Evolutionary conservation across 2,329 filamentous ascomycete species (phyloP).

Genomic region (Sporothrix euskadiensis): DNA sequence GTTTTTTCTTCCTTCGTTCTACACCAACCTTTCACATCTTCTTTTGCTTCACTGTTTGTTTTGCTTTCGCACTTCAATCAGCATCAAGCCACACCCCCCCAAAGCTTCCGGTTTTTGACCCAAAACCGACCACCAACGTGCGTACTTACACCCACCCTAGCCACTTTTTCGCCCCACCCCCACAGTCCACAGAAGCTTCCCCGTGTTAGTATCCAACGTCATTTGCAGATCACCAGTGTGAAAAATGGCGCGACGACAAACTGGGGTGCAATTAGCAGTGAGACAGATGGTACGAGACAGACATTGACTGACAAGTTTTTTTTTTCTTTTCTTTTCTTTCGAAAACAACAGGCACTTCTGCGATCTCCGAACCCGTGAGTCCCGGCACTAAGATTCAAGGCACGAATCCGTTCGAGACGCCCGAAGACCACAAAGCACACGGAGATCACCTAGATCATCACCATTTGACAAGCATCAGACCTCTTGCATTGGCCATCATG

Average conservation of each 20-base stretch:
- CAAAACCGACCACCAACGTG: slow-evolving; percentile 13
- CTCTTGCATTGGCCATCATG: slow-evolving; percentile 23
- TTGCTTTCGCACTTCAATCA: not conserved
- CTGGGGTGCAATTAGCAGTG: not conserved
- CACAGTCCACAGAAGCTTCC: slow-evolving; percentile 34
- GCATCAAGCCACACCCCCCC: not conserved
- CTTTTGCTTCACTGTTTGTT: not conserved
- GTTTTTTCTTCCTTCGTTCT: slow-evolving; percentile 19
- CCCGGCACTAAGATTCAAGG: not conserved
- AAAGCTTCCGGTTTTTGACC: not conserved
- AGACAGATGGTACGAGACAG: not conserved
- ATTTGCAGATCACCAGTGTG: not conserved
- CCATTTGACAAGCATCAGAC: slow-evolving; percentile 4
- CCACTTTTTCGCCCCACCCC: slow-evolving; percentile 36
- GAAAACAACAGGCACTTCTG: not conserved
- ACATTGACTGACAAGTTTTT: not conserved
- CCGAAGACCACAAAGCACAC: not conserved
- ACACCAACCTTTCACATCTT: slow-evolving; percentile 33
- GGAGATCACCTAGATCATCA: not conserved
- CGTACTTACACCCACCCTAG: slow-evolving; percentile 14
- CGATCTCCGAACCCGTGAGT: not conserved
- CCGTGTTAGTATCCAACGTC: not conserved
- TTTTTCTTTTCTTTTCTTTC: not conserved
- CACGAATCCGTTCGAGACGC: not conserved
- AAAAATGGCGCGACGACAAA: not conserved